Percentiles rank a stretch among this genome's conserved stretches.
phyloP scores from a whole-genome alignment of 2,329 filamentous ascomycete species.

The Didymella pomorum region DNA sequence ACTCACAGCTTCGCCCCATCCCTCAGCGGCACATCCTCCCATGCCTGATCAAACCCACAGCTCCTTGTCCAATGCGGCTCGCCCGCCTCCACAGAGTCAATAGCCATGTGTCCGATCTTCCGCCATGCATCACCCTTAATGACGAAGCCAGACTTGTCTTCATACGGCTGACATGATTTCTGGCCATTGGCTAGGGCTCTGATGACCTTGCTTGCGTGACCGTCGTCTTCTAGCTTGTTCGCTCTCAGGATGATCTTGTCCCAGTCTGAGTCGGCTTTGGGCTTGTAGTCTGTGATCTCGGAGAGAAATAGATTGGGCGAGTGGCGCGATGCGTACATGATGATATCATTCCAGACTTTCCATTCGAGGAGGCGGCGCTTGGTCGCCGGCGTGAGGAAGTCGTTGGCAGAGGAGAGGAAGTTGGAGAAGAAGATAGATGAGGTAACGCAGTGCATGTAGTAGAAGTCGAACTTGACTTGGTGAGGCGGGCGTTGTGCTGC shows the following conservation, averaged over 20 bases:
- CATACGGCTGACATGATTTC: constrained; percentile 58
- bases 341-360: constrained; percentile 78
- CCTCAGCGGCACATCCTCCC: constrained; percentile 58
- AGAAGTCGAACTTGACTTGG: constrained; percentile 78
- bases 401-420: constrained; percentile 62
- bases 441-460: constrained; percentile 80
- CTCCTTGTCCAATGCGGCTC: constrained; percentile 67
- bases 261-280: constrained; percentile 55
- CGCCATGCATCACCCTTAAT: constrained; percentile 68
- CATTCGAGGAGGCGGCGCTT: constrained; percentile 80
- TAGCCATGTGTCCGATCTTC: constrained; percentile 66
- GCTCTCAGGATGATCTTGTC: constrained; percentile 56
- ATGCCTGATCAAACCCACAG: constrained; percentile 71
- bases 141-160: constrained; percentile 54
- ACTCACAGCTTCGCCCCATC: constrained; percentile 35
- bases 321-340: constrained; percentile 75
- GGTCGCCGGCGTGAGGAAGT: constrained; percentile 65
- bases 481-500: constrained; percentile 68
- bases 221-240: constrained; percentile 71
- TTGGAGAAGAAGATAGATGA: constrained; percentile 74
- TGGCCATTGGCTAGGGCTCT: constrained; percentile 73
- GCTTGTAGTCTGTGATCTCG: constrained; percentile 67
- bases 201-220: constrained; percentile 79
- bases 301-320: constrained; percentile 67
- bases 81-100: constrained; percentile 67